A percentile compares a stretch with the other conserved stretches of the same genome.
phyloP scores from a whole-genome alignment of 164 flowering plant species.

The Euptelea pleiosperma region DNA sequence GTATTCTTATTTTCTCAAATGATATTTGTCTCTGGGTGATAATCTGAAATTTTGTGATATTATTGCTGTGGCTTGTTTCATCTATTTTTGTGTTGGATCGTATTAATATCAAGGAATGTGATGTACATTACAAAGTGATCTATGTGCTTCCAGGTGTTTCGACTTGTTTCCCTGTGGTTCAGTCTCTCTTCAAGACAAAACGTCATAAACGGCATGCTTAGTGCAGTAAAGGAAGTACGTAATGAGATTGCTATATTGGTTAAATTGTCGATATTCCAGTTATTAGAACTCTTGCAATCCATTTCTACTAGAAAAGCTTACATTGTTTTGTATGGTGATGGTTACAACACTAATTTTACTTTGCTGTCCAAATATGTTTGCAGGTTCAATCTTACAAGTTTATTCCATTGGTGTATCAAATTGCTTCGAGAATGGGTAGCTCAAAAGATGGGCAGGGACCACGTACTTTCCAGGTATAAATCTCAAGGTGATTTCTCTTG shows the following conservation, averaged over 20 bases:
- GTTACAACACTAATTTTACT: background rate
- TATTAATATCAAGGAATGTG: conserved; percentile 5
- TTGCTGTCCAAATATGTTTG: conserved; percentile 6
- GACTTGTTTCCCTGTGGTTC: conserved; percentile 93
- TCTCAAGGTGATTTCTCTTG: background rate
- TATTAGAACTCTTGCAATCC: background rate
- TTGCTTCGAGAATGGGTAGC: conserved; percentile 94
- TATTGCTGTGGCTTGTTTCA: background rate
- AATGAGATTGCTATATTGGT: background rate
- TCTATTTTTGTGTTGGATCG: background rate
- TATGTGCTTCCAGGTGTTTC: conserved; percentile 71
- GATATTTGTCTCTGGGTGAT: background rate
- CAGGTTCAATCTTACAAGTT: conserved; percentile 97
- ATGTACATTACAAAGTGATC: background rate
- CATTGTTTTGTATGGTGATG: background rate
- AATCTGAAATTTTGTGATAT: background rate
- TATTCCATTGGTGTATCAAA: conserved; percentile 86
- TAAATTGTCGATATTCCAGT: background rate
- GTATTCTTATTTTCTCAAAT: background rate
- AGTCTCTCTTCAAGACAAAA: conserved; percentile 66
- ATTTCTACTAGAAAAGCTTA: background rate
- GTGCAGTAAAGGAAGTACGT: conserved; percentile 71
- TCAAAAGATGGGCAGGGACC: conserved; percentile 65
- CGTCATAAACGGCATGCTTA: conserved; percentile 70
- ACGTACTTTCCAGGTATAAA: conserved; percentile 65